A percentile compares a stretch with the other conserved stretches of the same genome.
phyloP scores from a whole-genome alignment of 805 yeast genomes.

The Grigorovia jiainica region DNA sequence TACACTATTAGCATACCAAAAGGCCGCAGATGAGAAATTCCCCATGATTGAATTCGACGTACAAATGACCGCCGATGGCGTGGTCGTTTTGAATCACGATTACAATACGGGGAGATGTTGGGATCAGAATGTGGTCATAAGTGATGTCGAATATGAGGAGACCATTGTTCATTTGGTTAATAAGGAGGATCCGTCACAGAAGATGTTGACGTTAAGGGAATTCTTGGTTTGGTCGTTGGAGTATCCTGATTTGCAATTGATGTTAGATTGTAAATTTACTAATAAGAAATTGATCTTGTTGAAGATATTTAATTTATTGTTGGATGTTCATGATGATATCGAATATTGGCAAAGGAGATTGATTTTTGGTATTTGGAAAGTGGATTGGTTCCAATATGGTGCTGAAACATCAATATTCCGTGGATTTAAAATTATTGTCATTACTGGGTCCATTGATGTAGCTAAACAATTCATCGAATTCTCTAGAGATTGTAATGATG shows the following conservation, averaged over 20 bases:
- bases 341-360: slow-evolving; percentile 37
- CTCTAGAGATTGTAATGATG: slow-evolving; percentile 29
- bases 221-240: slow-evolving; percentile 32
- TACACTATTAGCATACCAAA: slow-evolving; percentile 36
- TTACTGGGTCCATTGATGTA: slow-evolving; percentile 27
- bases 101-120: slow-evolving; percentile 41
- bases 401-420: slow-evolving; percentile 31
- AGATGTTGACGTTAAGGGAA: slow-evolving; percentile 35
- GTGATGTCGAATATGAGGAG: slow-evolving; percentile 28
- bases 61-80: slow-evolving; percentile 45
- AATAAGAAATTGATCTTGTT: slow-evolving; percentile 36
- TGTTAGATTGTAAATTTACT: slow-evolving; percentile 44
- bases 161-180: slow-evolving; percentile 28
- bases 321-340: slow-evolving; percentile 31
- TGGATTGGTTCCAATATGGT: slow-evolving; percentile 37
- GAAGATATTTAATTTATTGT: slow-evolving; percentile 31
- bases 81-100: slow-evolving; percentile 47
- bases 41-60: slow-evolving; percentile 46
- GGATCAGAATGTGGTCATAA: slow-evolving; percentile 31
- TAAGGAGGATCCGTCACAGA: slow-evolving; percentile 28
- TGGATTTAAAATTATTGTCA: slow-evolving; percentile 30
- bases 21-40: slow-evolving; percentile 38
- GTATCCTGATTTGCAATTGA: slow-evolving; percentile 30
- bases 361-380: slow-evolving; percentile 45
- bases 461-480: slow-evolving; percentile 30